Percentiles rank a stretch among this genome's conserved stretches.
Conservation (phyloP, 139 green algal species). For the Microglena sp. region DNA sequence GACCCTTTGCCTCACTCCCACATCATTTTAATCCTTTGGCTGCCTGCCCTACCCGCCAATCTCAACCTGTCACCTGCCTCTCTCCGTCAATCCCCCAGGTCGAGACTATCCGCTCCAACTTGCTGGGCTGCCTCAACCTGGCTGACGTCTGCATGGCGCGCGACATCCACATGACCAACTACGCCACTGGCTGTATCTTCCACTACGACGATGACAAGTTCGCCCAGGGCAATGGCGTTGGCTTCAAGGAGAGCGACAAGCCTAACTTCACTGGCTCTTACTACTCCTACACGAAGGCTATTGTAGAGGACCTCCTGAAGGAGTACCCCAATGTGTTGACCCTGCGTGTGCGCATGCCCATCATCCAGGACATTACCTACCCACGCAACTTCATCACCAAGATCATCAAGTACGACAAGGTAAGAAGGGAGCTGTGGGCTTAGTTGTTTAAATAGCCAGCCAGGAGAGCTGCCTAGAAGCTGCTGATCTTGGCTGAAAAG, state of each 20-base stretch:
- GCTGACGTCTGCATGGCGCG: constrained; percentile 60
- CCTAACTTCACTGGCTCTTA: constrained; percentile 96
- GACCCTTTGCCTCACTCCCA: too few species aligned
- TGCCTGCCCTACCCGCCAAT: too few species aligned
- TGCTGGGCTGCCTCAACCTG: constrained; percentile 89
- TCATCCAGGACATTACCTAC: constrained; percentile 80
- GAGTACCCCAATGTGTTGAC: constrained; percentile 88
- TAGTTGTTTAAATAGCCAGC: too few species aligned
- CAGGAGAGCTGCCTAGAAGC: too few species aligned
- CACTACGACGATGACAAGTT: constrained; percentile 89
- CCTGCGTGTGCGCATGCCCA: constrained; percentile 95
- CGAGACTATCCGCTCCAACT: constrained; percentile 89
- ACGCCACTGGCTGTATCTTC: constrained; percentile 97
- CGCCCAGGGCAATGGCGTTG: constrained; percentile 59
- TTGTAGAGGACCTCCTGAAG: constrained; percentile 82
- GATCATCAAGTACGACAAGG: constrained; percentile 95
- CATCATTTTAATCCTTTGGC: too few species aligned
- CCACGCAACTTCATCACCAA: constrained; percentile 98
- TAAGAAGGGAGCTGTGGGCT: constrained; percentile 17
- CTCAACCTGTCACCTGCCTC: too few species aligned
- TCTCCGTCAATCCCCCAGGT: too few species aligned
- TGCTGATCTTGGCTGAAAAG: too few species aligned
- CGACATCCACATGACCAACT: constrained; percentile 90
- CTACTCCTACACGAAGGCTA: constrained; percentile 93
- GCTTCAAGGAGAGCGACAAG: constrained; percentile 89